Evolutionary conservation across 257 asterid genomes (phyloP).

Genomic region (Leonotis leonurus): DNA sequence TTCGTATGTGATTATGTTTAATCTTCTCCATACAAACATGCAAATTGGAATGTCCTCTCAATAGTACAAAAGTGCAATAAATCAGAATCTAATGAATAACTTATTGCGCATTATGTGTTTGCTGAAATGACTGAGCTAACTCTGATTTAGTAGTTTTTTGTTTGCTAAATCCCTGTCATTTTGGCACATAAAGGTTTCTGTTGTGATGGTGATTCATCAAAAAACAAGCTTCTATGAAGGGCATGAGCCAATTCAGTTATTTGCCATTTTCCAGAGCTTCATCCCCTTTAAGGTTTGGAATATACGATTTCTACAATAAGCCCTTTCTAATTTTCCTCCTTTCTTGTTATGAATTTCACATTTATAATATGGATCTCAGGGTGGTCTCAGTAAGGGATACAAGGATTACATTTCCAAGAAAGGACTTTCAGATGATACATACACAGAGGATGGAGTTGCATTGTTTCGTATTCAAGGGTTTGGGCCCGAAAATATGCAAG

Average conservation of each 20-base stretch:
- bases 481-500: conserved; percentile 69
- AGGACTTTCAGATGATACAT: conserved; percentile 59
- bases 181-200: too few species aligned
- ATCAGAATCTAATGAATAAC: too few species aligned
- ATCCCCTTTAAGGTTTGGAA: conserved; percentile 55
- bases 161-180: too few species aligned
- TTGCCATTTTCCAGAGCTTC: conserved; percentile 59
- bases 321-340: background rate
- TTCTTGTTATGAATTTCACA: background rate
- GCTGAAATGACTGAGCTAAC: too few species aligned
- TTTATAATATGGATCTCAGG: conserved; percentile 31
- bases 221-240: conserved; percentile 57
- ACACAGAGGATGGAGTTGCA: conserved; percentile 50
- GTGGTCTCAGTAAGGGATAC: conserved; percentile 62
- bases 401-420: conserved; percentile 44
- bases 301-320: background rate
- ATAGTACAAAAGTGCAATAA: too few species aligned
- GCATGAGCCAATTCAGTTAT: conserved; percentile 56
- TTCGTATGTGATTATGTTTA: too few species aligned
- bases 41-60: too few species aligned
- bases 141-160: too few species aligned
- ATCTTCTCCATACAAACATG: too few species aligned
- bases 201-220: too few species aligned
- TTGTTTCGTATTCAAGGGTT: conserved; percentile 75
- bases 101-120: too few species aligned